These are phyloP conservation scores for Lachnellula cervina DNA, from an alignment of 2,329 filamentous ascomycete genomes.

Conservation along the genomic window DNA sequence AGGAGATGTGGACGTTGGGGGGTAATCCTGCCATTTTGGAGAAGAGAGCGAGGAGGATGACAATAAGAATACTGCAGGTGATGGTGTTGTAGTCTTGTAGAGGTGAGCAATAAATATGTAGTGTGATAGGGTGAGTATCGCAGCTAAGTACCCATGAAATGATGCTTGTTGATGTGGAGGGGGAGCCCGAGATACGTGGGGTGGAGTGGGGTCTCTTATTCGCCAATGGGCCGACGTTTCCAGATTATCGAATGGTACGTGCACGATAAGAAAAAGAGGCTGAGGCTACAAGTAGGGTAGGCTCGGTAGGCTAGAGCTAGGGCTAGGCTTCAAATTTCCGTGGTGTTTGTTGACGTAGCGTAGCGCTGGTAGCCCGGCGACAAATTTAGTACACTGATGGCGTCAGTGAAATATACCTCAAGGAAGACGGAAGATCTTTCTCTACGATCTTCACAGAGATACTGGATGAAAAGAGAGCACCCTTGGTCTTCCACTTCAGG, in stretches of 20 bases:
- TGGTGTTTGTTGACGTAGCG: neutral
- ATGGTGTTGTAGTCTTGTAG: neutral
- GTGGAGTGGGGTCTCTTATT: too few relatives aligned
- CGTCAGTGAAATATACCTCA: too few relatives aligned
- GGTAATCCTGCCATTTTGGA: conserved; percentile 38
- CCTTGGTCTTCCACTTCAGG: neutral
- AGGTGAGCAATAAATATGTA: conserved; percentile 1
- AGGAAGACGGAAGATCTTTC: neutral
- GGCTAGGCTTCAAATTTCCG: neutral
- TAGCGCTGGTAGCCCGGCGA: too few relatives aligned
- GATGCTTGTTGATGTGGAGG: neutral
- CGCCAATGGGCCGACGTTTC: neutral
- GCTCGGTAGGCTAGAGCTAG: too few relatives aligned
- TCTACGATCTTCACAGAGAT: neutral
- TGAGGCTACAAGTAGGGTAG: too few relatives aligned
- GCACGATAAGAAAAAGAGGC: neutral
- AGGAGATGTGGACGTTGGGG: conserved; percentile 69
- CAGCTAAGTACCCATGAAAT: neutral
- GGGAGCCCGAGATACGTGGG: neutral
- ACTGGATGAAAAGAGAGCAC: neutral
- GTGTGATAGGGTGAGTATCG: too few relatives aligned
- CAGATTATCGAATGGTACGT: neutral
- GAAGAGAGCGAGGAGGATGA: neutral
- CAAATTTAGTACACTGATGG: neutral
- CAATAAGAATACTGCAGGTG: neutral